Base-by-base conservation (phyloP, 768 basidiomycete genomes). In the Brasilioporus rufonigricans region DNA sequence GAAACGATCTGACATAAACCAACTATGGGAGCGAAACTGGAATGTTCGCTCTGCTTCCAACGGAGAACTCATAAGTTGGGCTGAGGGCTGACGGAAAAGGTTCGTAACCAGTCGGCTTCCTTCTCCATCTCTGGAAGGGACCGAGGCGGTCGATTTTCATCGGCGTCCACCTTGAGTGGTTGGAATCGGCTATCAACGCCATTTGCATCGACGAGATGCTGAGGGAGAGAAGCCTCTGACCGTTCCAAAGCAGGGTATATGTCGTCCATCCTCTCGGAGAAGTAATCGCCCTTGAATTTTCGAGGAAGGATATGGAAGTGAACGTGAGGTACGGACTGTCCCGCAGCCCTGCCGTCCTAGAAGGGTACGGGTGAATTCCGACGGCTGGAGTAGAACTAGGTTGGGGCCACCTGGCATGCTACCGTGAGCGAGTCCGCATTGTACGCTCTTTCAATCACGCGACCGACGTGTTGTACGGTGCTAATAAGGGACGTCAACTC, bases 231-330 rank as follows among this genome's bases (percentile, higher is more conserved):
- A 5, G 68, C 76, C 71, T 91, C 89, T 6, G 81, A 76, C 2
- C 70, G 71, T 68, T 96, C 93, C 14, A 98, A 69, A 2, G 79
- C 85, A 4, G 88, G 89, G 71, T 97, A 92, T 39, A 93, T 70
- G n/a, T 82, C 82, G 67, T 92, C 89, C 62, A 84, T 87, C 50
- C 73, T 74, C 13, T 67, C 73, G 19, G 81, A 75, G 66, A 90
- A 92, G 21, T 71, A 74, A 70, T 92, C 90, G 12, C 86, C 86
- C 44, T 74, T 76, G 31, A 79, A 73, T 64, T 85, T 85, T 2
- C 96, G 84, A 21, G 97, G 97, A 5, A 99, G 73, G 27, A 98
- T 72, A 67, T 99, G 97, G 61, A 97, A 88, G 71, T 99, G 97
- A n/a, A 98, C 92, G 66, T 98, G 97, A 16, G 71, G 66, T 40